phyloP scores from a whole-genome alignment of 148 eudicot species.

The Heliosperma pusillum region DNA sequence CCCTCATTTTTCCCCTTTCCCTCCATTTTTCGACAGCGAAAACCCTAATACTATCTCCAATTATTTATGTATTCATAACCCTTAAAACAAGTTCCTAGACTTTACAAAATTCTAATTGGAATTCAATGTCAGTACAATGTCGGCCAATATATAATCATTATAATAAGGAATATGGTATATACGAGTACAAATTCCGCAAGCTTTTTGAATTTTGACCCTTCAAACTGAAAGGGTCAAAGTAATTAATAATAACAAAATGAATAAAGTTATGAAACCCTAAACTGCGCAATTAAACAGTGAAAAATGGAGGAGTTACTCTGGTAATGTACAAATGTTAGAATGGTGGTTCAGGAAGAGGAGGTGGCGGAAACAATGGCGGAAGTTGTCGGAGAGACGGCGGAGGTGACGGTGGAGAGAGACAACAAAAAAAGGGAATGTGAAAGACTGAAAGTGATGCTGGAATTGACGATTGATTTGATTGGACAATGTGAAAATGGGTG shows the following conservation, averaged over 20 bases:
- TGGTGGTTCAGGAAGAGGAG: slow-evolving; percentile 4
- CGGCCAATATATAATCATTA: neutral
- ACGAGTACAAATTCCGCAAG: neutral
- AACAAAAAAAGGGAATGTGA: slow-evolving; percentile 22
- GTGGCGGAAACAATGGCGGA: slow-evolving; percentile 21
- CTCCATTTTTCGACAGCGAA: slow-evolving; percentile 19
- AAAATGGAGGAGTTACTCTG: neutral
- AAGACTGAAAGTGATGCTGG: neutral
- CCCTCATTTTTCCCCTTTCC: slow-evolving; percentile 29
- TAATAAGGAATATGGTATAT: slow-evolving; percentile 18
- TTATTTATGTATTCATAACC: neutral
- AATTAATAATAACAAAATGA: neutral
- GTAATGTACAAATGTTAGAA: neutral
- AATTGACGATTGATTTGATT: too few species aligned
- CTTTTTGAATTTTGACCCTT: slow-evolving; percentile 28
- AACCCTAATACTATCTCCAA: neutral
- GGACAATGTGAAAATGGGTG: slow-evolving; percentile 16
- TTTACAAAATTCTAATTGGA: slow-evolving; percentile 16
- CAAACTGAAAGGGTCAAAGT: slow-evolving; percentile 27
- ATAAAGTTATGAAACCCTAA: neutral
- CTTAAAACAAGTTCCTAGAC: slow-evolving; percentile 22
- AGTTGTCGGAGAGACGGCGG: slow-evolving; percentile 2
- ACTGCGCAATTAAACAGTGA: neutral
- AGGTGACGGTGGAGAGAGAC: slow-evolving; percentile 15
- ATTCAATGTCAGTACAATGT: slow-evolving; percentile 14